Conservation (phyloP, 257 asterid genomes). For the Fraxinus americana region DNA sequence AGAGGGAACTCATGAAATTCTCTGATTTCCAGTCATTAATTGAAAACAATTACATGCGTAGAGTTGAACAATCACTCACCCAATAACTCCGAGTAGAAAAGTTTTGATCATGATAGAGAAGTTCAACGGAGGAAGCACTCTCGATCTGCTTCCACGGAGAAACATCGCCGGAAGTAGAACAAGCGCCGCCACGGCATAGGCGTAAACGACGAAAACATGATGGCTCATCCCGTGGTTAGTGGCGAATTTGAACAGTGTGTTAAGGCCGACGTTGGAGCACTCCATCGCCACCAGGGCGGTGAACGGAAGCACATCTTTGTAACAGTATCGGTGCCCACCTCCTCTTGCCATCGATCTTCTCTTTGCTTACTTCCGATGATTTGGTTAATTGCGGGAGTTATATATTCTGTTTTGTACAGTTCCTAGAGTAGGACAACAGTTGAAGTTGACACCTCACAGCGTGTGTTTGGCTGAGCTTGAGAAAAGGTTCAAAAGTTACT, state of each 20-base stretch:
- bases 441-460: background rate
- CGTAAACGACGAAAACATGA: conserved; percentile 74
- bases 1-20: conserved; percentile 37
- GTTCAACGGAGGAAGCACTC: conserved; percentile 48
- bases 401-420: background rate
- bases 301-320: conserved; percentile 62
- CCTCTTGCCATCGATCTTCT: conserved; percentile 29
- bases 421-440: background rate
- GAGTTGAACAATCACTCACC: background rate
- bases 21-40: background rate
- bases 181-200: conserved; percentile 73
- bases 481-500: too few species aligned
- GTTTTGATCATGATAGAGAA: background rate
- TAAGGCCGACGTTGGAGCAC: conserved; percentile 71
- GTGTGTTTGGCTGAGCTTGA: too few species aligned
- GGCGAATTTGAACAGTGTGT: conserved; percentile 82
- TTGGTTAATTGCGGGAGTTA: background rate
- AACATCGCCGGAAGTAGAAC: conserved; percentile 68
- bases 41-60: background rate
- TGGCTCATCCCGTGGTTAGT: conserved; percentile 69
- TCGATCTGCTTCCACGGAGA: conserved; percentile 61
- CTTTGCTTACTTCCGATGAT: background rate
- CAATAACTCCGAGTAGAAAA: background rate
- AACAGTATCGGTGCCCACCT: conserved; percentile 32
- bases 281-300: conserved; percentile 65